A percentile compares a stretch with the other conserved stretches of the same genome.
Conservation (phyloP, 495 filamentous ascomycete genomes). For the Acidomyces sp. region DNA sequence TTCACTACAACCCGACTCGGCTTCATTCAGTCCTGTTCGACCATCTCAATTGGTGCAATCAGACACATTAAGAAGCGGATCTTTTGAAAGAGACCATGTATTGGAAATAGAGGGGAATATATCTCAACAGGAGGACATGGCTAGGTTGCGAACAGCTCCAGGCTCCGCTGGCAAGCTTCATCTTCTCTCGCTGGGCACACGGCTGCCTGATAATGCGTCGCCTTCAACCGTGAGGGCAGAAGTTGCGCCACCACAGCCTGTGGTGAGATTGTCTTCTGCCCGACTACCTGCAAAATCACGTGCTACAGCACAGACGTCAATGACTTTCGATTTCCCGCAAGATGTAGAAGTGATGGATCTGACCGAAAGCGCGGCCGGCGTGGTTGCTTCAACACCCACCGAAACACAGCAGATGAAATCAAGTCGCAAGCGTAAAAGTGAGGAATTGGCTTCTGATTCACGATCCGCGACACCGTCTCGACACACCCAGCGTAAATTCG, state of each 20-base stretch:
- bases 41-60: not conserved
- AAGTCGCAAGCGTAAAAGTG: conserved; percentile 62
- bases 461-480: not conserved
- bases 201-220: too few relatives aligned
- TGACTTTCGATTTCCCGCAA: not conserved
- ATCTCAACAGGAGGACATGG: conserved; percentile 12
- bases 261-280: not conserved
- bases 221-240: conserved; percentile 24
- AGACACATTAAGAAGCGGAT: not conserved
- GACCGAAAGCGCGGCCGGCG: conserved; percentile 38
- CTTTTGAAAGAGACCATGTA: not conserved
- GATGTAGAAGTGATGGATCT: conserved; percentile 56
- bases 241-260: conserved; percentile 6
- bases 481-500: not conserved
- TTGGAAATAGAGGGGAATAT: too few relatives aligned
- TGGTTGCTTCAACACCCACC: not conserved
- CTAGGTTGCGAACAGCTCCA: conserved; percentile 32
- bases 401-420: conserved; percentile 30
- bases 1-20: conserved; percentile 15
- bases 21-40: conserved; percentile 8
- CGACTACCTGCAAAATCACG: too few relatives aligned
- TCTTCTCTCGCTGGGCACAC: too few relatives aligned
- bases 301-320: not conserved
- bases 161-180: conserved; percentile 40
- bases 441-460: conserved; percentile 44